Evolutionary conservation across 140 eudicot genomes (phyloP).

Genomic region (Artemisia princeps): DNA sequence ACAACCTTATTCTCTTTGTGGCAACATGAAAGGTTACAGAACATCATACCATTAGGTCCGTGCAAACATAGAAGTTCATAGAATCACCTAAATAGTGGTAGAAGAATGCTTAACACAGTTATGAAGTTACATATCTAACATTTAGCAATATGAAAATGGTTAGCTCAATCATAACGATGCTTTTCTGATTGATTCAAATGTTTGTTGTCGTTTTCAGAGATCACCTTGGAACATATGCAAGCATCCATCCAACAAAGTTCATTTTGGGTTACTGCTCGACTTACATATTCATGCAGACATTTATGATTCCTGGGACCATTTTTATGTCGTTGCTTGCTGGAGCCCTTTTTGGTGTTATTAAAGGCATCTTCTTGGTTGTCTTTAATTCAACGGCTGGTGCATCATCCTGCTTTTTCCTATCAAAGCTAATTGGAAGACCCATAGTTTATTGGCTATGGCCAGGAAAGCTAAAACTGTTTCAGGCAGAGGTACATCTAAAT

Average conservation of each 20-base stretch:
- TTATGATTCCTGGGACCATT: slow-evolving; percentile 96
- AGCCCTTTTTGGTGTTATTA: slow-evolving; percentile 83
- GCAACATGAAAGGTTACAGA: too few species aligned
- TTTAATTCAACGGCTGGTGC: slow-evolving; percentile 97
- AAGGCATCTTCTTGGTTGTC: slow-evolving; percentile 80
- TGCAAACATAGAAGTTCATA: too few species aligned
- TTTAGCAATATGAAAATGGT: not conserved
- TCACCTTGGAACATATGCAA: slow-evolving; percentile 63
- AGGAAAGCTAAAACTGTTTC: slow-evolving; percentile 66
- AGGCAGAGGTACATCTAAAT: slow-evolving; percentile 58
- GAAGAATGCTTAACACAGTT: not conserved
- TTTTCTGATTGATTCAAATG: not conserved
- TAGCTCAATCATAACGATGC: not conserved
- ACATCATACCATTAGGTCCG: too few species aligned
- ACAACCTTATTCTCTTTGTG: too few species aligned
- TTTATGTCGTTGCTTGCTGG: slow-evolving; percentile 97
- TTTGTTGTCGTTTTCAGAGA: slow-evolving; percentile 45
- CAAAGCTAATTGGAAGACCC: slow-evolving; percentile 84
- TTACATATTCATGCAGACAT: slow-evolving; percentile 96
- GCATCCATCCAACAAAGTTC: slow-evolving; percentile 63
- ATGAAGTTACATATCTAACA: not conserved
- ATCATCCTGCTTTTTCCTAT: slow-evolving; percentile 79
- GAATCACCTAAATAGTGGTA: not conserved
- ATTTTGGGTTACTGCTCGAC: slow-evolving; percentile 85
- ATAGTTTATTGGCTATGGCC: slow-evolving; percentile 90